phyloP scores from a whole-genome alignment of 1,284 basidiomycete genomes.

The Ganoderma sp. region DNA sequence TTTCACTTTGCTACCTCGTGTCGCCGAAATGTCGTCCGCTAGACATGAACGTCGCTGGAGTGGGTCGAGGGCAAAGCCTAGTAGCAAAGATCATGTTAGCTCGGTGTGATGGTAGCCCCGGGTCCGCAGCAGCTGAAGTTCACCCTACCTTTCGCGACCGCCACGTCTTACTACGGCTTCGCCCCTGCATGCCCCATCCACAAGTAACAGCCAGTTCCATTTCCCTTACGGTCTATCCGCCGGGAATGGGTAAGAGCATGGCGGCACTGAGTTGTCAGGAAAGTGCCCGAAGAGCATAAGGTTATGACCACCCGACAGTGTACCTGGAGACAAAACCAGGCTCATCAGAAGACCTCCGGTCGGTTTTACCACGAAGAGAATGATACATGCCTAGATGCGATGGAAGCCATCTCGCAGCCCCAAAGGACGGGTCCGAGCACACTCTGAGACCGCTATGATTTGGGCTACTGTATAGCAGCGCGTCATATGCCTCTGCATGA shows the following conservation, averaged over 20 bases:
- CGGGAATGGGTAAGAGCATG: not conserved
- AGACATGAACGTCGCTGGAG: not conserved
- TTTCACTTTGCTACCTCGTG: slow-evolving; percentile 1
- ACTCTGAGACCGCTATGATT: not conserved
- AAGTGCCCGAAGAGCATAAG: not conserved
- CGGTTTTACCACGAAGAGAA: not conserved
- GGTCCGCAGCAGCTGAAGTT: too few relatives aligned
- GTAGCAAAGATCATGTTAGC: not conserved
- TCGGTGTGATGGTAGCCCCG: too few relatives aligned
- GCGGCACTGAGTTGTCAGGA: not conserved
- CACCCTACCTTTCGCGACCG: too few relatives aligned
- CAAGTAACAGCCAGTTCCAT: not conserved
- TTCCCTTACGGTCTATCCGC: not conserved
- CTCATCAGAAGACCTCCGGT: not conserved
- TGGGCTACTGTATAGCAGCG: not conserved
- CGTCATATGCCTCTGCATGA: not conserved
- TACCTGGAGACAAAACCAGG: not conserved
- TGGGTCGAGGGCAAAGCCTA: not conserved
- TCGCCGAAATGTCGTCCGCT: not conserved
- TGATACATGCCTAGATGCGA: not conserved
- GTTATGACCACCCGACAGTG: not conserved
- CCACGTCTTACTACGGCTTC: not conserved
- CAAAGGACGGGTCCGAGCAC: not conserved
- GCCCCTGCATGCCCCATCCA: not conserved
- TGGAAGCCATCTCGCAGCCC: not conserved